Percentiles rank a stretch among this genome's conserved stretches.
These are phyloP conservation scores for Chlamydomonas sp. DNA, from an alignment of 139 green algal species.

Conservation along the genomic window DNA sequence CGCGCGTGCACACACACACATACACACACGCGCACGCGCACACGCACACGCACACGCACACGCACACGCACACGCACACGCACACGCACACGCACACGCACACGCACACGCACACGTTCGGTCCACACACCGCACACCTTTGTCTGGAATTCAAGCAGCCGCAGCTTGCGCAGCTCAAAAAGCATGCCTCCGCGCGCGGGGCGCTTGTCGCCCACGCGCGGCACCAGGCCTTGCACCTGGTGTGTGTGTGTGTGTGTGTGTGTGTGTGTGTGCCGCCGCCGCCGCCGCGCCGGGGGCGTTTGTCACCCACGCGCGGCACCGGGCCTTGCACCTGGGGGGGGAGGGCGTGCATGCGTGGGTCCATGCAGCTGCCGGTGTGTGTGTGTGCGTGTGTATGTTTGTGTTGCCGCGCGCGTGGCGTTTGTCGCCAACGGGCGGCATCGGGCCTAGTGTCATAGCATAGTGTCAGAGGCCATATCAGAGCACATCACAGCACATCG, in stretches of 20 bases:
- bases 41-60: slow-evolving; percentile 13
- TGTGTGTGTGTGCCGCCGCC: too few species aligned
- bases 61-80: slow-evolving; percentile 5
- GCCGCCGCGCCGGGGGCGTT: slow-evolving; percentile 19
- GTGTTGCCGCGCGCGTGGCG: slow-evolving; percentile 21
- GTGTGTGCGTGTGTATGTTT: too few species aligned
- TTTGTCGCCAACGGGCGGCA: too few species aligned
- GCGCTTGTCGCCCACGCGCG: neutral
- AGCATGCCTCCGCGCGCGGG: slow-evolving; percentile 31
- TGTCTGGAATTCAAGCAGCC: slow-evolving; percentile 31
- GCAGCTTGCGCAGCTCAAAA: slow-evolving; percentile 43
- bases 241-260: too few species aligned
- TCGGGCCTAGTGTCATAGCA: too few species aligned
- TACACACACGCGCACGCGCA: slow-evolving; percentile 2
- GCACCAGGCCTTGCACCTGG: too few species aligned
- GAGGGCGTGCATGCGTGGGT: too few species aligned
- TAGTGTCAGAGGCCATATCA: too few species aligned
- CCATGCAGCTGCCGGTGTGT: too few species aligned
- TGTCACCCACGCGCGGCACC: too few species aligned
- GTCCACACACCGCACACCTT: slow-evolving; percentile 10
- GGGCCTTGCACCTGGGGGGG: too few species aligned
- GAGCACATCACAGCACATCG: too few species aligned
- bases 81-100: neutral
- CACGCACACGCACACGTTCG: neutral
- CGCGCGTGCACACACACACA: neutral